Percentiles rank a stretch among this genome's conserved stretches.
phyloP scores from a whole-genome alignment of 805 yeast species.

The Schizosaccharomyces lindneri region DNA sequence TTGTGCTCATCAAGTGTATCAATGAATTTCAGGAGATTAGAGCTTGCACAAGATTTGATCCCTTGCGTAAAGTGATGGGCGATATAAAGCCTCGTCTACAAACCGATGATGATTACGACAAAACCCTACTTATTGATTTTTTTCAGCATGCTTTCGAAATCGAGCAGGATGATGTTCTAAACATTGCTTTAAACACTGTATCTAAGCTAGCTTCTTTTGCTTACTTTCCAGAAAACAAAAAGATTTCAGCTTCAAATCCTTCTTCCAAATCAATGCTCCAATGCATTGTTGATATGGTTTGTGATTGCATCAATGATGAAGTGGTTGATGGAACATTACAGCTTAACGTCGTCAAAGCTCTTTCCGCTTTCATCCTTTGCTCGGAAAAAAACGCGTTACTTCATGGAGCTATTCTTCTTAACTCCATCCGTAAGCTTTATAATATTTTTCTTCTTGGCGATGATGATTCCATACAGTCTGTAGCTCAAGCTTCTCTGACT shows the following conservation, averaged over 20 bases:
- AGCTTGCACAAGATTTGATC: background rate
- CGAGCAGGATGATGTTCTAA: conserved; percentile 25
- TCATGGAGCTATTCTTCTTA: conserved; percentile 70
- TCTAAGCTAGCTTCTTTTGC: conserved; percentile 77
- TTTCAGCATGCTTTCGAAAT: background rate
- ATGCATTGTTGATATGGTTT: conserved; percentile 53
- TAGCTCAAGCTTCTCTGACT: conserved; percentile 84
- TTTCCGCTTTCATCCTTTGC: conserved; percentile 70
- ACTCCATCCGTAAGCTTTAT: conserved; percentile 81
- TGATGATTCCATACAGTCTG: conserved; percentile 61
- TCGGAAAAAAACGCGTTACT: conserved; percentile 40
- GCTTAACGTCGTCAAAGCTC: conserved; percentile 74
- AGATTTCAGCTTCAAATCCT: background rate
- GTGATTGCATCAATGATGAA: conserved; percentile 73
- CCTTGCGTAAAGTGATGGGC: background rate
- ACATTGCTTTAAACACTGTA: conserved; percentile 58
- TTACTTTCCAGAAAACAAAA: conserved; percentile 16
- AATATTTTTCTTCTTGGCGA: conserved; percentile 71
- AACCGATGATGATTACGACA: background rate
- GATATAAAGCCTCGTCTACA: background rate
- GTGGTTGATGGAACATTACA: conserved; percentile 76
- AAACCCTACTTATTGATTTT: background rate
- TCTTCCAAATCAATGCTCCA: conserved; percentile 5
- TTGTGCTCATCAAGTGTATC: background rate
- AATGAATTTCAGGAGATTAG: background rate